Evolutionary conservation across 805 yeast genomes (phyloP), one percentile per base, ranked within the genome.

Genomic region (Yamadazyma ubonensis): DNA sequence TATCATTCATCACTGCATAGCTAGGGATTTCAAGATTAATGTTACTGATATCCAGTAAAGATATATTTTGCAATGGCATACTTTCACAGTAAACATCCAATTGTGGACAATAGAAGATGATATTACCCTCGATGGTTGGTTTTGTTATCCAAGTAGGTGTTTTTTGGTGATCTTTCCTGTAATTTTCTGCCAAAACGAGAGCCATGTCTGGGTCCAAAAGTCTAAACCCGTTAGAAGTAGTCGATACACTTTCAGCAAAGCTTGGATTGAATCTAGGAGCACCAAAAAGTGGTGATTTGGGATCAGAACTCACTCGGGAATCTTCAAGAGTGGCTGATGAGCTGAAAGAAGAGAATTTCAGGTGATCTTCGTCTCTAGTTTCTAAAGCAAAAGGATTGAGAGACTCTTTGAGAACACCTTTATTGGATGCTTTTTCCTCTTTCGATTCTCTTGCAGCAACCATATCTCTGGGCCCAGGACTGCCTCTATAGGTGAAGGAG

Each of bases 71-170:
- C 38, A 78, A 59, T 0, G 93, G 91, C 27, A 81, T 52, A 10
- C 76, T 72, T 29, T 71, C 70, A 47, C 87, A 77, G 48, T 75
- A 78, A 1, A 82, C 64, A 48, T 81, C 75, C 38, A 85, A 60
- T 23, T 77, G 76, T 22, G 78, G 74, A 51, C 81, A 79, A 58
- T 77, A 80, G 58, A 71, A 85, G 6, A 82, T 61, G 11, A 80
- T 57, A 36, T 73, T 73, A 15, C 79, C 83, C 37, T 70, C 73
- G 9, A 69, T 65, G 1, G 83, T 74, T n/a, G 75, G 61, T 34
- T 75, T 71, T 0, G 88, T 84, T 0, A 80, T 57, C 90, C 91
- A 84, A 4, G 59, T 42, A 9, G 63, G 57, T n/a, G 38, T 39
- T 14, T 27, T 51, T 20, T 51, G 45, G 29, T 54, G 41, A 5